Percentiles rank a stretch among this genome's conserved stretches.
Evolutionary conservation across 495 filamentous ascomycete species (phyloP).

Genomic region (Penicillium chermesinum): DNA sequence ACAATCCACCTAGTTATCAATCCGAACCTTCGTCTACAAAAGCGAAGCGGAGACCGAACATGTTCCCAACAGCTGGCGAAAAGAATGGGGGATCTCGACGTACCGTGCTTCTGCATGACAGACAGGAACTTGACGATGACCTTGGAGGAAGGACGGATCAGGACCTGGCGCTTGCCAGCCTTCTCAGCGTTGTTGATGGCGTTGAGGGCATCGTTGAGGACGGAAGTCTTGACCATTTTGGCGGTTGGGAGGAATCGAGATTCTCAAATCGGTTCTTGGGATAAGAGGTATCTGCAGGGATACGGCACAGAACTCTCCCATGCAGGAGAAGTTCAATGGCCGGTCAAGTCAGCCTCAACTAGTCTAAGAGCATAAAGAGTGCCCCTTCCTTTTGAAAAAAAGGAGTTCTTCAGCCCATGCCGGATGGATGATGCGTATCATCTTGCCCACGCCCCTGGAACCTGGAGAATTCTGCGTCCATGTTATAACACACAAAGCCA

Average conservation of each 20-base stretch:
- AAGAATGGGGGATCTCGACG: too few relatives aligned
- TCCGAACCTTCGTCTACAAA: conserved; percentile 52
- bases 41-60: conserved; percentile 1
- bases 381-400: conserved; percentile 59
- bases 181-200: conserved; percentile 99
- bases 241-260: conserved; percentile 56
- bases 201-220: conserved; percentile 98
- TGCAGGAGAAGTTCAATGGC: conserved; percentile 18
- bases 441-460: conserved; percentile 13
- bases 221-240: conserved; percentile 97
- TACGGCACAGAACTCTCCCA: background rate
- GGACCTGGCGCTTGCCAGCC: conserved; percentile 94
- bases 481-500: conserved; percentile 6
- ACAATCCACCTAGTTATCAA: conserved; percentile 99
- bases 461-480: background rate
- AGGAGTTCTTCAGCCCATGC: conserved; percentile 92
- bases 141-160: conserved; percentile 95
- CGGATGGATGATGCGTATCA: conserved; percentile 75
- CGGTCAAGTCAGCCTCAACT: conserved; percentile 70
- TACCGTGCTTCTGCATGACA: conserved; percentile 99
- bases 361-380: conserved; percentile 88
- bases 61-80: conserved; percentile 9
- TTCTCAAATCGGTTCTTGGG: conserved; percentile 70
- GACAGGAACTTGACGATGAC: conserved; percentile 98
- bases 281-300: conserved; percentile 67